phyloP scores from a whole-genome alignment of 768 basidiomycete species.

The Psilocybe cyanescens region DNA sequence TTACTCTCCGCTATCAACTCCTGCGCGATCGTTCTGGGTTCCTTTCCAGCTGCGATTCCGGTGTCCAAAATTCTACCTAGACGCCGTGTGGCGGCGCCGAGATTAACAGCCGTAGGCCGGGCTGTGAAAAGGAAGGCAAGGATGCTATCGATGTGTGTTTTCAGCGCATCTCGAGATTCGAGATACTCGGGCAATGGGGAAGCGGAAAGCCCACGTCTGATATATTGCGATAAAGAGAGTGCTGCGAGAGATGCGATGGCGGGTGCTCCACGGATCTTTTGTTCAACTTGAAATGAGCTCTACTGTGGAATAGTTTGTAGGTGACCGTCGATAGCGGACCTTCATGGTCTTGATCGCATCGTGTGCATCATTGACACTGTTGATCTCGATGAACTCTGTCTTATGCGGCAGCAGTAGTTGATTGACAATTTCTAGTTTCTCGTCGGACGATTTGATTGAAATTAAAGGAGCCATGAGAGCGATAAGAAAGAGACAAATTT shows the following conservation, averaged over 20 bases:
- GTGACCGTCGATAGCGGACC: conserved; percentile 39
- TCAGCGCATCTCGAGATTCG: conserved; percentile 52
- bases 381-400: conserved; percentile 64
- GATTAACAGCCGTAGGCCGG: conserved; percentile 96
- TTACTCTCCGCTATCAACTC: conserved; percentile 73
- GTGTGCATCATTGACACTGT: conserved; percentile 82
- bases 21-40: conserved; percentile 52
- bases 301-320: conserved; percentile 5
- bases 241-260: conserved; percentile 94
- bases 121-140: conserved; percentile 81
- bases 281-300: not conserved
- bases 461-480: conserved; percentile 34
- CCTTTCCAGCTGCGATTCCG: conserved; percentile 43
- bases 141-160: conserved; percentile 55
- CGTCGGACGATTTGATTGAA: conserved; percentile 43
- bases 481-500: conserved; percentile 7
- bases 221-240: conserved; percentile 70
- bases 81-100: conserved; percentile 82
- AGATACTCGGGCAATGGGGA: conserved; percentile 58
- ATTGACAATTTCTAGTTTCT: conserved; percentile 81
- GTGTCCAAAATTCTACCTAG: conserved; percentile 56
- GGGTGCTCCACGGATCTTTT: conserved; percentile 81
- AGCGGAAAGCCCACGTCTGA: conserved; percentile 54
- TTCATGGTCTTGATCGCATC: conserved; percentile 98
- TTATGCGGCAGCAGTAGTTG: conserved; percentile 86